Conservation (phyloP, 768 basidiomycete genomes). For the Inosperma sp. region DNA sequence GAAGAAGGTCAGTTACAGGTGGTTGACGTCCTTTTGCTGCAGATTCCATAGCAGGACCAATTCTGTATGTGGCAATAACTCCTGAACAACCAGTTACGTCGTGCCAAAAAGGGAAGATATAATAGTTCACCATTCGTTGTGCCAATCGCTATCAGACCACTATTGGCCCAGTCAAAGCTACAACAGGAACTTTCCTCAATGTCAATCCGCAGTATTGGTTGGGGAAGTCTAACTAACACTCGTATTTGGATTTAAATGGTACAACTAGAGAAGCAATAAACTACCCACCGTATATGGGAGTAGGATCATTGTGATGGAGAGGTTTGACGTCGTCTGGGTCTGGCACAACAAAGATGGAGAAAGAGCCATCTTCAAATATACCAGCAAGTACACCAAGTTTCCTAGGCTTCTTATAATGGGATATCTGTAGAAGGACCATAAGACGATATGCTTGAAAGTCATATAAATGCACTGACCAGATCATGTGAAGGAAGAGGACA, state of each 20-base stretch:
- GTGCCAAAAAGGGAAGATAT: neutral
- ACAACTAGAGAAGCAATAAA: neutral
- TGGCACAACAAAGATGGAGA: conserved; percentile 76
- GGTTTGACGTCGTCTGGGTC: conserved; percentile 55
- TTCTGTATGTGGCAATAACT: conserved; percentile 53
- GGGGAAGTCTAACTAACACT: conserved; percentile 50
- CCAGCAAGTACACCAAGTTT: conserved; percentile 85
- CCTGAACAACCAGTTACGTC: conserved; percentile 31
- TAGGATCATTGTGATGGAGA: conserved; percentile 21
- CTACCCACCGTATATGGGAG: conserved; percentile 50
- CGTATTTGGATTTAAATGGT: too few relatives aligned
- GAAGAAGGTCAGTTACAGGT: conserved; percentile 44
- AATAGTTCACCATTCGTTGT: conserved; percentile 68
- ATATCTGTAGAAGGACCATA: conserved; percentile 8
- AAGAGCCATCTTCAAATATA: conserved; percentile 82
- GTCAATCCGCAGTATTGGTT: conserved; percentile 69
- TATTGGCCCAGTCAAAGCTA: conserved; percentile 88
- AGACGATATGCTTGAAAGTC: neutral
- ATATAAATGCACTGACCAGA: conserved; percentile 23
- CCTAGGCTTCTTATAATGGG: conserved; percentile 26
- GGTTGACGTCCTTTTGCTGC: conserved; percentile 25
- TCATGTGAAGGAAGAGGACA: conserved; percentile 87
- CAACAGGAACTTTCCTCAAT: conserved; percentile 73
- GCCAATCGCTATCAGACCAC: conserved; percentile 76
- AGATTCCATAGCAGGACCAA: conserved; percentile 40